phyloP scores from a whole-genome alignment of 495 filamentous ascomycete genomes.

The Aspergillus funiculosus region DNA sequence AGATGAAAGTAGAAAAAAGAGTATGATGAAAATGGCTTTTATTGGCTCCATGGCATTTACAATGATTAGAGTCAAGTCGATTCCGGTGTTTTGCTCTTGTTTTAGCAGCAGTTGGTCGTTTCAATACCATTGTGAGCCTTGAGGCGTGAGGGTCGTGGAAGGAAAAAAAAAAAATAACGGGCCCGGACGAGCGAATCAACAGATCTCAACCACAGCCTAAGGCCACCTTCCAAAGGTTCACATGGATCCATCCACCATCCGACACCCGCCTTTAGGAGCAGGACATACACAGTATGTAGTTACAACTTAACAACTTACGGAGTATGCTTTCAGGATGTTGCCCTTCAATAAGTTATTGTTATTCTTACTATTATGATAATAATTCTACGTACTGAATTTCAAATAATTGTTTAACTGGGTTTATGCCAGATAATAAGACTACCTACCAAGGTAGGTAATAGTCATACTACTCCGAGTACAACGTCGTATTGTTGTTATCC shows the following conservation, averaged over 20 bases:
- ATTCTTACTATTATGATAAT: neutral
- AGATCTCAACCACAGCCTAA: conserved; percentile 14
- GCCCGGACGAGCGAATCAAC: conserved; percentile 26
- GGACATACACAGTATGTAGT: neutral
- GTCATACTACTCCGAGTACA: too few relatives aligned
- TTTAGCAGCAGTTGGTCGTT: neutral
- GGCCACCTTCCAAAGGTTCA: neutral
- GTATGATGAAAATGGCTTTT: neutral
- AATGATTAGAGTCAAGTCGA: neutral
- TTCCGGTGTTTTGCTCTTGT: neutral
- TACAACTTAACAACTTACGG: too few relatives aligned
- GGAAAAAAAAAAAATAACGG: conserved; percentile 16
- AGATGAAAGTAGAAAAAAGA: neutral
- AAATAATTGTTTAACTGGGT: conserved; percentile 1
- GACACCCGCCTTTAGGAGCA: conserved; percentile 17
- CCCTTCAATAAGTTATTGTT: too few relatives aligned
- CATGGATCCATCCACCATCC: conserved; percentile 8
- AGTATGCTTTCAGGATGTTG: too few relatives aligned
- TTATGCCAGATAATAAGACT: too few relatives aligned
- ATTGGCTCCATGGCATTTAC: neutral
- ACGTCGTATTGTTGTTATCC: neutral
- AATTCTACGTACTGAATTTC: neutral
- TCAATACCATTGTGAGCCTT: conserved; percentile 7
- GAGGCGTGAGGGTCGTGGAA: neutral
- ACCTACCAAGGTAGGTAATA: too few relatives aligned